Evolutionary conservation across 139 green algal genomes (phyloP).

Genomic region (Asterochloris sp.): DNA sequence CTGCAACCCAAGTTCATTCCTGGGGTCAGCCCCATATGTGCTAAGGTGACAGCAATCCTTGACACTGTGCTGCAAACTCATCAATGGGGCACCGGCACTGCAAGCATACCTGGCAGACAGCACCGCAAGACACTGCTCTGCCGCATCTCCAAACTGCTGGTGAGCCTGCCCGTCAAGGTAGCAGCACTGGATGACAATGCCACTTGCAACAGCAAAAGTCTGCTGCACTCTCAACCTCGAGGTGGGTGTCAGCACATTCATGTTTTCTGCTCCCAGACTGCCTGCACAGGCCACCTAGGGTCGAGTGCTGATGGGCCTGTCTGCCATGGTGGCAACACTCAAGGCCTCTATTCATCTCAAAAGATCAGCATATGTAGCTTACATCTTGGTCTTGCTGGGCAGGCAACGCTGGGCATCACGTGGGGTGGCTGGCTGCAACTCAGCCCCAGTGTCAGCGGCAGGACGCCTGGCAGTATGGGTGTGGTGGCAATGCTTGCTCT

Average conservation of each 20-base stretch:
- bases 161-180: neutral
- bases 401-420: neutral
- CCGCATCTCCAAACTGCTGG: neutral
- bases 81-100: neutral
- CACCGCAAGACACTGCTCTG: neutral
- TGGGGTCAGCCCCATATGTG: neutral
- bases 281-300: too few species aligned
- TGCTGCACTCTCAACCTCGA: too few species aligned
- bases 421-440: neutral
- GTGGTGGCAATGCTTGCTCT: neutral
- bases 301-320: too few species aligned
- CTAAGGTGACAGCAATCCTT: neutral
- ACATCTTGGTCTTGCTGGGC: neutral
- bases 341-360: too few species aligned
- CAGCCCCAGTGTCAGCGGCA: neutral
- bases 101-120: neutral
- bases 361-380: neutral
- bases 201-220: too few species aligned
- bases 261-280: too few species aligned
- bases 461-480: neutral
- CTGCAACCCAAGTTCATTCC: neutral
- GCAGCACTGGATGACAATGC: neutral
- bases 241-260: too few species aligned
- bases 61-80: neutral
- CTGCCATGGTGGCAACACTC: too few species aligned